Evolutionary conservation across 371 early-diverging fungal genomes (phyloP), one percentile per base, ranked within the genome.

Genomic region (Mucor velutinosus): DNA sequence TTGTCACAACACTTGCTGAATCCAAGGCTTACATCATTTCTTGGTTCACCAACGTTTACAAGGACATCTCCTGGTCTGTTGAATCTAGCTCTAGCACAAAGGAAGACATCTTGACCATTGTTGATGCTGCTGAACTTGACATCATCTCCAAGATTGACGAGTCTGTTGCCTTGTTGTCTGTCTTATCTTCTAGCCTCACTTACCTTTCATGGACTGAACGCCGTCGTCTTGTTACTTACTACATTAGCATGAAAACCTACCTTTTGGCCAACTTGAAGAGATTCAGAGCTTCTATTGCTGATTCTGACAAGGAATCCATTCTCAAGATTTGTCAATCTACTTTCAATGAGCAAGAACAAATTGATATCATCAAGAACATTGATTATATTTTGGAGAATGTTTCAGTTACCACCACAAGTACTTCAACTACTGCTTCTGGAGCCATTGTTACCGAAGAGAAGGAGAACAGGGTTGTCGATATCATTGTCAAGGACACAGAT

Each of bases 181-280:
- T 69, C 12, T 53, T 73, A 4, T 66, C 63, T 14, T 35, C 30
- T 12, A 66, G 55, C 6, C 59, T 62, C 15, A 67, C 58, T 15
- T 64, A 66, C 25, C 61, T 77, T 7, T 58, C 72, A 15, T 66
- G 63, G 70, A 25, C 66, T 27, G 73, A 79, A 21, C 71, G 80
- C 41, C 69, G 68, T 7, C 69, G 68, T n/a, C 49, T 78, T 15
- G 58, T 73, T 23, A 70, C 75, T n/a, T 55, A 62, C 10, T 61
- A 75, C 1, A 70, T 69, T 23, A 69, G 64, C 3, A 56, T 76
- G 35, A 73, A 73, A 56, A 55, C 67, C 17, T 57, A 58, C 33
- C 29, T 80, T 7, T 8, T 75, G n/a, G 63, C 70, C 15, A 69
- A 58, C 21, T 33, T 77, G 12, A 58, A 69, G 6, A 27, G 49